Percentiles rank a stretch among this genome's conserved stretches.
Conservation (phyloP, 441 rosid genomes). For the Pelargonium australe region DNA sequence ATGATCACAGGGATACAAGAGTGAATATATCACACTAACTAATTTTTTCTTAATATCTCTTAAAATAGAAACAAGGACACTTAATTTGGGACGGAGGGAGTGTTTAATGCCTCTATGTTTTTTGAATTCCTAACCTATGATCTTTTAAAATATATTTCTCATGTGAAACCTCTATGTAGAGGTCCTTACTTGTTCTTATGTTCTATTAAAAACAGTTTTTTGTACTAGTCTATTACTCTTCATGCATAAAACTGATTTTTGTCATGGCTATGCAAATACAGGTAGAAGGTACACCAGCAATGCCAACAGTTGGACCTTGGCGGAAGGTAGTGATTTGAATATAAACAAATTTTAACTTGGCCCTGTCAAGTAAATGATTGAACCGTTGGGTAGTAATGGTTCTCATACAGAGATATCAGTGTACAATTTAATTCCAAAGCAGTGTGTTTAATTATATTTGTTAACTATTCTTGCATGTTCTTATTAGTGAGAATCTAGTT, state of each 20-base stretch:
- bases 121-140: not conserved
- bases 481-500: not conserved
- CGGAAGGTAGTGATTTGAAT: not conserved
- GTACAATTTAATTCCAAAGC: not conserved
- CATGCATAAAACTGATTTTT: not conserved
- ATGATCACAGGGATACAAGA: too few relatives aligned
- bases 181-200: not conserved
- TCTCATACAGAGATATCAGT: not conserved
- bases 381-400: not conserved
- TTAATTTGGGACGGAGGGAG: too few relatives aligned
- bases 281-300: slow-evolving; percentile 3
- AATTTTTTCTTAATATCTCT: too few relatives aligned
- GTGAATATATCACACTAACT: too few relatives aligned
- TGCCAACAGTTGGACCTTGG: not conserved
- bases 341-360: not conserved
- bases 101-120: too few relatives aligned
- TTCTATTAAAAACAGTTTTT: not conserved
- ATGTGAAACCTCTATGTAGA: not conserved
- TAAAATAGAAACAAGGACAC: too few relatives aligned
- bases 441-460: not conserved
- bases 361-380: not conserved
- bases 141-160: not conserved
- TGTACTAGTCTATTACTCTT: not conserved
- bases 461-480: not conserved
- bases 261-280: not conserved